phyloP scores from a whole-genome alignment of 176 grass and related monocot genomes.

The Bonia amplexicaulis region DNA sequence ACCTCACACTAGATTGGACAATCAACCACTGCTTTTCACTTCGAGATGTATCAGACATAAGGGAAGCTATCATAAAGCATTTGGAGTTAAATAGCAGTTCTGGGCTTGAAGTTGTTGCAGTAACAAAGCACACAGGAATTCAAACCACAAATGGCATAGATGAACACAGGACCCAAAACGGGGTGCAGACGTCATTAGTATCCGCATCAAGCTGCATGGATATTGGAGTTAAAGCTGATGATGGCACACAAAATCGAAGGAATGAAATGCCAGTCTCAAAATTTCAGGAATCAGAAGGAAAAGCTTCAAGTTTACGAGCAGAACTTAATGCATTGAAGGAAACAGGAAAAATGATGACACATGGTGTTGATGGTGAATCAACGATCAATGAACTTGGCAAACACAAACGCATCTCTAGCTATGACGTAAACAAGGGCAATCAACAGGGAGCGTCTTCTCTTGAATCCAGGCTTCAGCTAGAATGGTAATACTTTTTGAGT shows the following conservation, averaged over 20 bases:
- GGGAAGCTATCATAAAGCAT: conserved; percentile 67
- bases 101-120: conserved; percentile 46
- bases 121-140: neutral
- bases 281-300: conserved; percentile 31
- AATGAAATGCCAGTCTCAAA: conserved; percentile 21
- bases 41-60: conserved; percentile 93
- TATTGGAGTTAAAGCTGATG: conserved; percentile 28
- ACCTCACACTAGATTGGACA: conserved; percentile 63
- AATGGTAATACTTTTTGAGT: conserved; percentile 35
- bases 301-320: conserved; percentile 29
- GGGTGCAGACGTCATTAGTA: conserved; percentile 6
- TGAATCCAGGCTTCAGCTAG: conserved; percentile 34
- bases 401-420: conserved; percentile 1
- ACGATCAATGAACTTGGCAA: conserved; percentile 9
- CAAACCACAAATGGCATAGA: conserved; percentile 24
- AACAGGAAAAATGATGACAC: conserved; percentile 24
- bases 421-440: conserved; percentile 26
- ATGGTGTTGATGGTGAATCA: conserved; percentile 17
- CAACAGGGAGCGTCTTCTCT: conserved; percentile 22
- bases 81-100: conserved; percentile 44
- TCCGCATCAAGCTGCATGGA: conserved; percentile 10
- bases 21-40: conserved; percentile 86
- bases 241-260: neutral
- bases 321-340: conserved; percentile 47
- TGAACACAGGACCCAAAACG: conserved; percentile 22